Evolutionary conservation across 805 yeast species (phyloP).

Genomic region (Metschnikowia lunata): DNA sequence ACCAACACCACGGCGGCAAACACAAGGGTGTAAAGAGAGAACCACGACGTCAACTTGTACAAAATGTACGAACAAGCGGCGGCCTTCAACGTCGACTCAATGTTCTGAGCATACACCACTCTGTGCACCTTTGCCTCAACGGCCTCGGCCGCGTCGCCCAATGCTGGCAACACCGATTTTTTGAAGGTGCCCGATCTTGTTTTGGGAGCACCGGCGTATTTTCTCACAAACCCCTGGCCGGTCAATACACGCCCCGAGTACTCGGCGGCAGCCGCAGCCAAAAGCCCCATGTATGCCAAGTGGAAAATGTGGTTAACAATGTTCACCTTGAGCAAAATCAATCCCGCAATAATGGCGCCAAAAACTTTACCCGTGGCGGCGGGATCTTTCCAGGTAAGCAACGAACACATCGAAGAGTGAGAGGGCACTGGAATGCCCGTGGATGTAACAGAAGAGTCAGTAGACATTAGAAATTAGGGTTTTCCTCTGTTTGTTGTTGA

Average conservation of each 20-base stretch:
- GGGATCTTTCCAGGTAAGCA: slow-evolving; percentile 76
- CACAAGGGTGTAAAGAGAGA: slow-evolving; percentile 66
- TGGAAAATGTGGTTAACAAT: slow-evolving; percentile 58
- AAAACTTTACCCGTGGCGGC: slow-evolving; percentile 71
- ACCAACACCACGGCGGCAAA: slow-evolving; percentile 53
- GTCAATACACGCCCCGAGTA: slow-evolving; percentile 65
- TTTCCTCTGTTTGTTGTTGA: neutral
- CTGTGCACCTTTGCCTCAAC: slow-evolving; percentile 53
- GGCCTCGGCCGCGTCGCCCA: slow-evolving; percentile 44
- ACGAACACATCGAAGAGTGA: slow-evolving; percentile 19
- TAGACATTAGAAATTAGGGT: neutral
- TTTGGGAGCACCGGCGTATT: slow-evolving; percentile 59
- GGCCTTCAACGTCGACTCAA: slow-evolving; percentile 68
- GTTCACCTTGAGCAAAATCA: slow-evolving; percentile 62
- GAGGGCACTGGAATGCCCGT: slow-evolving; percentile 1
- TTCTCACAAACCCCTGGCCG: slow-evolving; percentile 78
- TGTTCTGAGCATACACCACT: slow-evolving; percentile 61
- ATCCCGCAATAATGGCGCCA: slow-evolving; percentile 53
- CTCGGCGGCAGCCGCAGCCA: slow-evolving; percentile 69
- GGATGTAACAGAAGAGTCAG: slow-evolving; percentile 2
- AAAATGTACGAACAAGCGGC: slow-evolving; percentile 62
- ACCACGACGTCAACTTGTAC: slow-evolving; percentile 69
- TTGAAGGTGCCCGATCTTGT: slow-evolving; percentile 34
- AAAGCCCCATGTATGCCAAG: slow-evolving; percentile 53
- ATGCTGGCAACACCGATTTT: slow-evolving; percentile 36